Percentiles rank a stretch among this genome's conserved stretches.
Conservation (phyloP, 2,329 filamentous ascomycete species). For the Clonostachys sp. region DNA sequence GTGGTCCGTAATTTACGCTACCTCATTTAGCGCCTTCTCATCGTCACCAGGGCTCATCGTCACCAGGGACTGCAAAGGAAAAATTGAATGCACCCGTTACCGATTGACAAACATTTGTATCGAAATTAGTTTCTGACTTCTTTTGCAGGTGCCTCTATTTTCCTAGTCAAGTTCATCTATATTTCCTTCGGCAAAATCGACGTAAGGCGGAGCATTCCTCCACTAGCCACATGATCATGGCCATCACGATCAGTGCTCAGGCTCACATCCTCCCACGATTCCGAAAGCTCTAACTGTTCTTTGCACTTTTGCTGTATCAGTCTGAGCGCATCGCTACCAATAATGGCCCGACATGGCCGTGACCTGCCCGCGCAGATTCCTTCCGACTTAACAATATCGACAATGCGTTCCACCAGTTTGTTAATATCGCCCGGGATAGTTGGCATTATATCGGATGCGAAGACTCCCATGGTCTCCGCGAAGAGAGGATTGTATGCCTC, state of each 20-base stretch:
- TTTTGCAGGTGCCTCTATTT: too few species aligned
- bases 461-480: constrained; percentile 10
- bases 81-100: too few species aligned
- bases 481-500: constrained; percentile 13
- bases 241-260: constrained; percentile 13
- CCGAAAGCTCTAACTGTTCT: constrained; percentile 10
- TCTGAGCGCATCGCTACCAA: constrained; percentile 20
- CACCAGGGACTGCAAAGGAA: too few species aligned
- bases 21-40: too few species aligned
- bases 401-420: constrained; percentile 12
- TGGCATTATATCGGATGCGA: constrained; percentile 9
- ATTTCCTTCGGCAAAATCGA: too few species aligned
- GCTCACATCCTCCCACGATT: constrained; percentile 15
- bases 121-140: too few species aligned
- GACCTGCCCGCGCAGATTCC: constrained; percentile 12
- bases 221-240: too few species aligned
- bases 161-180: too few species aligned
- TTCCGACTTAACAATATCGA: constrained; percentile 18
- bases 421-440: constrained; percentile 16
- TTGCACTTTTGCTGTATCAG: constrained; percentile 12
- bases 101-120: too few species aligned
- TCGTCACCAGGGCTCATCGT: too few species aligned
- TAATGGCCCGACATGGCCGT: constrained; percentile 16
- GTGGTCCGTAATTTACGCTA: too few species aligned
- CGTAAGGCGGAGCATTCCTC: too few species aligned